Evolutionary conservation across 192 early-diverging fungal species (phyloP).

Genomic region (Dimargaris verticillata): DNA sequence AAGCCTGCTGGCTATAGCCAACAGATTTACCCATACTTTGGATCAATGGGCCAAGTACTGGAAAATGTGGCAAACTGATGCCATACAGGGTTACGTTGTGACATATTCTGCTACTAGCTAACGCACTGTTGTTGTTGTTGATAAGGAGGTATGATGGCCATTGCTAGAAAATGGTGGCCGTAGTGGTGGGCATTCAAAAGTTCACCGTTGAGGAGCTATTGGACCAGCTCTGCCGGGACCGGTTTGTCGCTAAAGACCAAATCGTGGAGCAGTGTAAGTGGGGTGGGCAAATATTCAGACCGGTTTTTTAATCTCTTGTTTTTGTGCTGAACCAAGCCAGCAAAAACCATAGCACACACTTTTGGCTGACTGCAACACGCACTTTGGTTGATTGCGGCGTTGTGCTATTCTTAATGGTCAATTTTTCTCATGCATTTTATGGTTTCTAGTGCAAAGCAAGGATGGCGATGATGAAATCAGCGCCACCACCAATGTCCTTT

Average conservation of each 20-base stretch:
- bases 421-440: not conserved
- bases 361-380: too few species aligned
- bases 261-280: too few species aligned
- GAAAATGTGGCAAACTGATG: not conserved
- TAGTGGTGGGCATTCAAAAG: too few species aligned
- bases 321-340: too few species aligned
- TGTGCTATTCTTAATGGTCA: not conserved
- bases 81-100: too few species aligned
- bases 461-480: slow-evolving; percentile 50
- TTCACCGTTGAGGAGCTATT: too few species aligned
- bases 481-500: slow-evolving; percentile 39
- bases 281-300: too few species aligned
- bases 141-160: not conserved
- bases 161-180: too few species aligned
- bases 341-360: too few species aligned
- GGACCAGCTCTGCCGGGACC: too few species aligned
- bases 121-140: not conserved
- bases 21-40: not conserved
- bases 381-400: not conserved
- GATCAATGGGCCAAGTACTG: not conserved
- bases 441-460: not conserved
- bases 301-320: too few species aligned
- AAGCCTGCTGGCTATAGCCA: not conserved
- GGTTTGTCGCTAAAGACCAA: too few species aligned
- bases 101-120: not conserved